Conservation (phyloP, 2,329 filamentous ascomycete species). For the Byssothecium circinans region DNA sequence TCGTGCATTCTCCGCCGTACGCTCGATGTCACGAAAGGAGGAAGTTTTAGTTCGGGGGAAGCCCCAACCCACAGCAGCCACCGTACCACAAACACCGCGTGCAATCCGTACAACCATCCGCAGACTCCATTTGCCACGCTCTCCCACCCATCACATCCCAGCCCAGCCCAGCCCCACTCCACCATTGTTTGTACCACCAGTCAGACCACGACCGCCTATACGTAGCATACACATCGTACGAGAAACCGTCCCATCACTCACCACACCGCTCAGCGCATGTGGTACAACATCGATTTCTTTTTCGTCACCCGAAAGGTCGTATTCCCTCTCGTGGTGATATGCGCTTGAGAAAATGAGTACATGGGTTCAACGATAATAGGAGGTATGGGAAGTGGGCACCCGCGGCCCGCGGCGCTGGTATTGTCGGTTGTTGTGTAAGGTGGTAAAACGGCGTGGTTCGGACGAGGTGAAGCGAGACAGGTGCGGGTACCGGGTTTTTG, state of each 20-base stretch:
- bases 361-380: background rate
- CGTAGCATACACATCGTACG: constrained; percentile 12
- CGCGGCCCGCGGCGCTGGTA: constrained; percentile 10
- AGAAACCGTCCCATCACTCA: constrained; percentile 5
- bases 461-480: constrained; percentile 10
- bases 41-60: no score
- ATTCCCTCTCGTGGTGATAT: no score
- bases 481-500: constrained; percentile 1
- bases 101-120: constrained; percentile 4
- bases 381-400: constrained; percentile 1
- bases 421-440: constrained; percentile 13
- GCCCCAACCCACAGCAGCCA: constrained; percentile 7
- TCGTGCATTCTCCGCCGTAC: no score
- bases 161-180: background rate
- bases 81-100: constrained; percentile 10
- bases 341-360: no score
- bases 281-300: constrained; percentile 5
- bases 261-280: constrained; percentile 3
- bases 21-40: no score
- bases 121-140: constrained; percentile 5
- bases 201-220: constrained; percentile 11
- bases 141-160: background rate
- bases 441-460: constrained; percentile 4
- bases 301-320: background rate
- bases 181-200: constrained; percentile 9